Base-by-base conservation (phyloP, 345 rosid genomes). In the Ceriops decandra region DNA sequence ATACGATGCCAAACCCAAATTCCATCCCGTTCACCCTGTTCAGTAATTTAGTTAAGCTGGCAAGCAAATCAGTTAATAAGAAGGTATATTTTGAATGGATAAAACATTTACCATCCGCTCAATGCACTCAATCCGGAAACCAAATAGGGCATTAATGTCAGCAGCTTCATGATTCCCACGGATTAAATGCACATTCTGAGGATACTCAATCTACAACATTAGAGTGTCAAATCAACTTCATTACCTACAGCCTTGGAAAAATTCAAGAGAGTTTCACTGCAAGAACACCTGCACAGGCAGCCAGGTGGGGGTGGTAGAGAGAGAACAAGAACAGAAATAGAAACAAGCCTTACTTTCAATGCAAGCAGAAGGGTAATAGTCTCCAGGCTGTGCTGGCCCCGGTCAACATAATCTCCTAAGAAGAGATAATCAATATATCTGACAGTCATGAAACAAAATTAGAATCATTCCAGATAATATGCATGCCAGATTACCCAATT, bases 121-220 rank as follows among this genome's bases (percentile, higher is more conserved):
- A 66, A 92, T 91, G 82, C 98, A 95, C 84, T 95, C 98, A 64
- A 91, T 90, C 72, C 97, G 83, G 81, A 95, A 95, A 62, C 99
- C 99, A 82, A 95, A 95, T 52, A 92, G 99, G 71, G 99, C 98
- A 86, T 95, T 95, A 74, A 95, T 92, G 77, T 92, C 99, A 15
- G 98, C 98, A 52, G 98, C 99, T 87, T 95, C 99, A 84, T 95
- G 99, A 80, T 95, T 95, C 70, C 98, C 99, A 31, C 99, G 96
- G 82, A 95, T 95, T 69, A 95, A 73, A 74, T 95, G 98, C 62
- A 95, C 90, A 69, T 92, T 92, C 62, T 82, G 73, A 35, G 90
- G 92, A 87, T 95, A 83, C 81, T 95, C 98, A 73, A 90, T 96
- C 99, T 95, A 84, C 69, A 83, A 69, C 21, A 72, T 69, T 57